Base-by-base conservation (phyloP, 73 alveolate species). In the Effrenium voratum region DNA sequence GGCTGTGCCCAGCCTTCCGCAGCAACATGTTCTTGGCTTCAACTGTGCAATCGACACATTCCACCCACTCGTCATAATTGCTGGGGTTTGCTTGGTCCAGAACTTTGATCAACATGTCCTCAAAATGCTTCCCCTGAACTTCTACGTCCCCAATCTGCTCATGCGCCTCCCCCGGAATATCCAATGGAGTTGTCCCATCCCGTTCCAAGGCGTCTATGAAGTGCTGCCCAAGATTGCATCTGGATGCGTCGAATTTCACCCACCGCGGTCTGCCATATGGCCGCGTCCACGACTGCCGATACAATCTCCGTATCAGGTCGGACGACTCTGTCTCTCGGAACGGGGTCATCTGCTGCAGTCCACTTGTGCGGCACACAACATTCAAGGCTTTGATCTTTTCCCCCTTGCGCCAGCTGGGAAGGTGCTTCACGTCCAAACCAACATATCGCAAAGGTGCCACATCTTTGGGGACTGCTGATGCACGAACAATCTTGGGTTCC, bases 311-410 rank as follows among this genome's bases (percentile, higher is more conserved):
- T 19, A 79, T 22, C 47, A 79, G 46, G 26, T 79, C 91, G 32
- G 91, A 79, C 30, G 26, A 28, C 30, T 79, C 91, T 28, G 22
- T 40, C 24, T 79, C 91, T 13, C 68, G 12, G 70, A 79, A 79
- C 1, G 91, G 91, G 24, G 22, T 28, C 91, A 79, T 79, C 45
- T 79, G 91, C 10, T 79, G 91, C 32, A 79, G 46, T 4, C 91
- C 91, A 0, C 70, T 45, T 28, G 30, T 32, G 6, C 91, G 45
- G 10, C 68, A 44, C 0, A 79, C 91, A 0, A 79, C 36, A 40
- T 79, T 79, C 46, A 79, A 2, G n/a, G 91, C 91, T 30, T 79
- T 79, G 91, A 79, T 79, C 46, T 47, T 44, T 68, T 79, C 91
- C 22, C 30, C 19, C 10, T 30, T 1, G 2, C 46, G 44, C 70